Percentiles rank a stretch among this genome's conserved stretches.
These are phyloP conservation scores for Zalaria obscura DNA, from an alignment of 2,329 filamentous ascomycete genomes.

Conservation along the genomic window DNA sequence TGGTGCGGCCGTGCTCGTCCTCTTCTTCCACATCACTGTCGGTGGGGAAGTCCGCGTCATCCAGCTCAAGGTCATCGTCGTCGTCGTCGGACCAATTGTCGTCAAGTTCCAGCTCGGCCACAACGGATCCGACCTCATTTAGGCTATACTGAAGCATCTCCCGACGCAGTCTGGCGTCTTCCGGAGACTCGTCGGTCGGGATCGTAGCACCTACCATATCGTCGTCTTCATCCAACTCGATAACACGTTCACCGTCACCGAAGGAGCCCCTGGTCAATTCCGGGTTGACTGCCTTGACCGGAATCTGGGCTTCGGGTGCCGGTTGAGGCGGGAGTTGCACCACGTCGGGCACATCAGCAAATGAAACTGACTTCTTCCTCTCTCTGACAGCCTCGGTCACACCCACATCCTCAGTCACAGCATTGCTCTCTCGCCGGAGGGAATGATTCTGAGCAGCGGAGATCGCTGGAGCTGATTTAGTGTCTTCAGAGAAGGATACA, in stretches of 20 bases:
- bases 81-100: slow-evolving; percentile 39
- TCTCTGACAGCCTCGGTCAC: background rate
- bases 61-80: slow-evolving; percentile 33
- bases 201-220: slow-evolving; percentile 29
- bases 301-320: background rate
- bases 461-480: slow-evolving; percentile 31
- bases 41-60: slow-evolving; percentile 24
- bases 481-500: slow-evolving; percentile 50
- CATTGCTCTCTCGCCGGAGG: background rate
- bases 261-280: slow-evolving; percentile 5
- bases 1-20: slow-evolving; percentile 64
- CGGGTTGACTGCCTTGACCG: background rate
- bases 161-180: slow-evolving; percentile 65
- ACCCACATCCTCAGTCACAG: background rate
- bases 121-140: slow-evolving; percentile 77
- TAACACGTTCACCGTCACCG: slow-evolving; percentile 20
- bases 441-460: slow-evolving; percentile 14
- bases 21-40: slow-evolving; percentile 47
- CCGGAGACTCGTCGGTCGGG: slow-evolving; percentile 60
- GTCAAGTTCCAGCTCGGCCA: slow-evolving; percentile 80
- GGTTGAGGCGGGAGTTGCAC: background rate
- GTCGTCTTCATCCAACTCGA: slow-evolving; percentile 29
- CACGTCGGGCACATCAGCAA: slow-evolving; percentile 9
- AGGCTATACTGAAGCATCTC: slow-evolving; percentile 87
- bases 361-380: slow-evolving; percentile 16